These are phyloP conservation scores for Schizophyllum commune DNA, from an alignment of 1,284 basidiomycete species.

Conservation along the genomic window DNA sequence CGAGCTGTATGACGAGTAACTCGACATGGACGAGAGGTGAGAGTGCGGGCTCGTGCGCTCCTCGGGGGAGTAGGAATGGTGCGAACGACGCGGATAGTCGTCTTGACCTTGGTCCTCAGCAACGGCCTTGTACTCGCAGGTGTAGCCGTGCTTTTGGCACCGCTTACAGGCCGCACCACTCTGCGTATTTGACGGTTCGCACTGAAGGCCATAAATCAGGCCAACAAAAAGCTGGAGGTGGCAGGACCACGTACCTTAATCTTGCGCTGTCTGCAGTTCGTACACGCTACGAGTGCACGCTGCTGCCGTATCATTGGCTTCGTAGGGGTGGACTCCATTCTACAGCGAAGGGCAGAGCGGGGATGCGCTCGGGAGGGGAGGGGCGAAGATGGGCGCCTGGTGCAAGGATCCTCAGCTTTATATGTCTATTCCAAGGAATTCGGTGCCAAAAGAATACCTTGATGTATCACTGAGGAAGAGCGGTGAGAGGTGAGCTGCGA, in stretches of 20 bases:
- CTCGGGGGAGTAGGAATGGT: neutral
- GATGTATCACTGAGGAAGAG: neutral
- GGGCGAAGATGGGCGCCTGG: constrained; percentile 7
- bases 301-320: constrained; percentile 18
- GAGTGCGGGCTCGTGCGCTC: neutral
- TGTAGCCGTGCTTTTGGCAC: constrained; percentile 16
- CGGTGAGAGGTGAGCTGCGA: neutral
- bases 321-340: neutral
- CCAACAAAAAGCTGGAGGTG: constrained; percentile 1
- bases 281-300: constrained; percentile 44
- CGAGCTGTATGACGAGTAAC: neutral
- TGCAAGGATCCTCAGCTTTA: constrained; percentile 1
- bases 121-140: constrained; percentile 19
- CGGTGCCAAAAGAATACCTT: neutral
- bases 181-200: constrained; percentile 14
- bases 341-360: neutral
- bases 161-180: constrained; percentile 12
- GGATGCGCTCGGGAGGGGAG: neutral
- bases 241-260: constrained; percentile 32
- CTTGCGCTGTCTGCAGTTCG: constrained; percentile 43
- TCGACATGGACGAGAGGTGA: neutral
- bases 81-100: neutral
- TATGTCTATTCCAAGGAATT: neutral
- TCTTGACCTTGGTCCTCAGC: constrained; percentile 8
- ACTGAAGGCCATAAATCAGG: constrained; percentile 15